phyloP scores from a whole-genome alignment of 1,284 basidiomycete genomes.

The Marasmius fiardii region DNA sequence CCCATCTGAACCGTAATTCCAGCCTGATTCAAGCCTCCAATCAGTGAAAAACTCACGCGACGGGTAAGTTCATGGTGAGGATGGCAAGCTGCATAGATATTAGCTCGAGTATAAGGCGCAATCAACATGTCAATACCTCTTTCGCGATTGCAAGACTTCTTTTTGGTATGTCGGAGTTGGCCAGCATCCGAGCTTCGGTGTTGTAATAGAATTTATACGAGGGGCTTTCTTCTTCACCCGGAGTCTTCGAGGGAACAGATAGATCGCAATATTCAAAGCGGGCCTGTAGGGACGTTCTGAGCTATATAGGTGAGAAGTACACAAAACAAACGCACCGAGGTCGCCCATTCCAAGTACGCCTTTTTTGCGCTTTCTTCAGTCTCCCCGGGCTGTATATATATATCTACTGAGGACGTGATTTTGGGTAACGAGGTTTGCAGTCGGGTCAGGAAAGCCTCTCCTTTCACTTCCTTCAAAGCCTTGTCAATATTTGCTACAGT shows the following conservation, averaged over 20 bases:
- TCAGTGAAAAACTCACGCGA: constrained; percentile 35
- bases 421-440: constrained; percentile 74
- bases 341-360: constrained; percentile 81
- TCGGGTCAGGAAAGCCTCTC: constrained; percentile 75
- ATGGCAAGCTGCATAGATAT: constrained; percentile 67
- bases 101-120: constrained; percentile 8
- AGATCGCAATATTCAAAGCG: constrained; percentile 90
- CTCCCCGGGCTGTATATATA: constrained; percentile 45
- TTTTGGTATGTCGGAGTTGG: constrained; percentile 78
- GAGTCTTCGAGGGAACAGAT: constrained; percentile 45
- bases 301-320: not conserved
- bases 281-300: constrained; percentile 22
- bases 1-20: not conserved
- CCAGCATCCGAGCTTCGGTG: constrained; percentile 76
- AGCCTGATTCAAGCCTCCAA: not conserved
- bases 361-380: constrained; percentile 67
- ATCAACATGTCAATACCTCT: constrained; percentile 49
- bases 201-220: constrained; percentile 80
- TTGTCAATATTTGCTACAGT: constrained; percentile 82
- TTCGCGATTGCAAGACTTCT: constrained; percentile 89
- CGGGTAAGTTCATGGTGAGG: constrained; percentile 84
- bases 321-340: constrained; percentile 20
- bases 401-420: constrained; percentile 45
- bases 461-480: constrained; percentile 82
- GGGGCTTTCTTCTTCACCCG: constrained; percentile 45